Evolutionary conservation across 345 rosid species (phyloP), one percentile per base, ranked within the genome.

Genomic region (Eucalyptus curtisii): DNA sequence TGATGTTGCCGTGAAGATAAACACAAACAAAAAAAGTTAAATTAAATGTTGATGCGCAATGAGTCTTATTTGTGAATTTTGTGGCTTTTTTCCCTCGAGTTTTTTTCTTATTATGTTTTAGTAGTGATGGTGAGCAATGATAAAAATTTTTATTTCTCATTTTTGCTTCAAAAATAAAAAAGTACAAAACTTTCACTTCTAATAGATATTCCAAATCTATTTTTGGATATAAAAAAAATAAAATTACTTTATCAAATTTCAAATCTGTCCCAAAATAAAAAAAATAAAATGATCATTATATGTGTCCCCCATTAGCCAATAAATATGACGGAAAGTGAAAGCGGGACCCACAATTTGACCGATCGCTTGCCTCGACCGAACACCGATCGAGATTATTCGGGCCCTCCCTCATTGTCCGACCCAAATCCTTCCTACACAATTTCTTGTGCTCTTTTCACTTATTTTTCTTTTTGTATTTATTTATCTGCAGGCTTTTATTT

Each of bases 121-220:
- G 9, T 53, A 8, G 3, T 10, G 4, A 16, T 8, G 7, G 9
- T 50, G 22, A 50, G 9, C 0, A 50, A 7, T 50, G 55, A 50
- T 22, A 50, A 50, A 17, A 0, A 0, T 16, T 50, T 16, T 50
- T 50, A 6, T 16, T 17, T 17, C 0, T 52, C 0, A 19, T 52
- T 52, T 52, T 52, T 52, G 0, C 19, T 52, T 7, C 24, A 2
- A 52, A 52, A 52, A 52, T 19, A 17, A 4, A 19, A 52, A 19
- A 52, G 3, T 19, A 52, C 1, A 55, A 55, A 53, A 3, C 1
- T 22, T 55, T 24, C 5, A 53, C 1, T 55, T 53, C 10, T 55
- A 11, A 20, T 22, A 7, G 22, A 8, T 0, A 19, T 52, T 52
- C 24, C 19, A 52, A 52, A 52, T 22, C 24, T 50, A 3, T 7